Evolutionary conservation across 78 protist genomes (phyloP).

Genomic region (Chrysochromulina parva): DNA sequence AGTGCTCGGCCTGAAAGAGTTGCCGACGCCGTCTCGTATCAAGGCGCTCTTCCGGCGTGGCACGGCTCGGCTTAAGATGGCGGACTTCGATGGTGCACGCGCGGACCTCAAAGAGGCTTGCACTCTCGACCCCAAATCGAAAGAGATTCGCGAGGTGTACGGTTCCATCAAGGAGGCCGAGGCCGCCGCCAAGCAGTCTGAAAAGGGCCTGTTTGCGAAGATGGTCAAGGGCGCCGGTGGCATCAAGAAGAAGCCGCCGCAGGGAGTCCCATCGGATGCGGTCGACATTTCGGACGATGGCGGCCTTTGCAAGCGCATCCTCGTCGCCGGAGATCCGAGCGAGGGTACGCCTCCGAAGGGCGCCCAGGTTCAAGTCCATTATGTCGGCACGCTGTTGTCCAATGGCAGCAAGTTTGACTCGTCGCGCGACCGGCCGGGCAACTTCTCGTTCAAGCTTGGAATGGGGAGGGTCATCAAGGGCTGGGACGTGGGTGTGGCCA

Average conservation of each 20-base stretch:
- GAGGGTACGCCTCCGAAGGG: constrained; percentile 5
- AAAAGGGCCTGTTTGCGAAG: no score
- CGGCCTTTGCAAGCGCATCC: background rate
- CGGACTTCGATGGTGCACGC: background rate
- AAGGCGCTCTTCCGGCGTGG: constrained; percentile 54
- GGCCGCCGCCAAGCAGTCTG: no score
- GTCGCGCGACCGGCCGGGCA: constrained; percentile 60
- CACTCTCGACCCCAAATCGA: background rate
- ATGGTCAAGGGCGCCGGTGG: no score
- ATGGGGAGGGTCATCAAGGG: constrained; percentile 82
- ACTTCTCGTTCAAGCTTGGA: constrained; percentile 45
- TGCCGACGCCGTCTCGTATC: background rate
- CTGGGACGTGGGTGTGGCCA: constrained; percentile 86
- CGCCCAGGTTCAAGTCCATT: constrained; percentile 59
- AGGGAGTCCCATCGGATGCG: no score
- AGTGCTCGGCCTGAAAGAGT: background rate
- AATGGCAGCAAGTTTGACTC: constrained; percentile 87
- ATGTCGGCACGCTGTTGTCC: constrained; percentile 72
- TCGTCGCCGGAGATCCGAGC: background rate
- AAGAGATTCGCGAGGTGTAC: background rate
- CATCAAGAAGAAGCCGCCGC: no score
- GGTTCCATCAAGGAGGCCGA: background rate
- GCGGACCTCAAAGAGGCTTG: background rate
- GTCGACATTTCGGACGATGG: background rate
- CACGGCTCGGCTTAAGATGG: background rate